Conservation (phyloP, 164 flowering plant genomes). For the Magnolia officinalis region DNA sequence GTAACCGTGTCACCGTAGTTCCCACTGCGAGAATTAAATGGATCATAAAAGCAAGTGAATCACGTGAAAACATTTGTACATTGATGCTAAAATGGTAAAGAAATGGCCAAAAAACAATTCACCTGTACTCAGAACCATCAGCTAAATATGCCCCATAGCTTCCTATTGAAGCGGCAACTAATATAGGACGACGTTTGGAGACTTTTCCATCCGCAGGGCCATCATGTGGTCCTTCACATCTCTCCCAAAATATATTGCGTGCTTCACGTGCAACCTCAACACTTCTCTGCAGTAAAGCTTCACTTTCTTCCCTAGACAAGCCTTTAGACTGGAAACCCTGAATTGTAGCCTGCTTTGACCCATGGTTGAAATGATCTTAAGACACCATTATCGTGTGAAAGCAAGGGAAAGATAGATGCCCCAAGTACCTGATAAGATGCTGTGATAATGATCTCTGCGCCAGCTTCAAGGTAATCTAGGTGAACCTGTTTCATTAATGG, state of each 20-base stretch:
- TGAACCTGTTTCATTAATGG: constrained; percentile 45
- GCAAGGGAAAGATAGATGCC: neutral
- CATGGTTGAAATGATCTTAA: neutral
- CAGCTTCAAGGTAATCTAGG: constrained; percentile 71
- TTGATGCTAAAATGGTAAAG: neutral
- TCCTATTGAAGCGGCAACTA: constrained; percentile 67
- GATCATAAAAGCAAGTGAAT: neutral
- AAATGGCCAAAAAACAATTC: neutral
- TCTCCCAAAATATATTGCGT: constrained; percentile 36
- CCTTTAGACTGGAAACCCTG: constrained; percentile 61
- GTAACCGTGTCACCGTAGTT: constrained; percentile 59
- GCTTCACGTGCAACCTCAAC: constrained; percentile 58
- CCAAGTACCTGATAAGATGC: constrained; percentile 68
- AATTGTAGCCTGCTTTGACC: constrained; percentile 44
- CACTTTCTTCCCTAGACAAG: constrained; percentile 44
- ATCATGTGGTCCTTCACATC: constrained; percentile 12
- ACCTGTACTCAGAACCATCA: constrained; percentile 74
- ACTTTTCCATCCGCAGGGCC: constrained; percentile 21
- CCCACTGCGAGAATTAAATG: constrained; percentile 50
- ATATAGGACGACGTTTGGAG: constrained; percentile 29
- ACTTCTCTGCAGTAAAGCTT: constrained; percentile 48
- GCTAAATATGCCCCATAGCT: constrained; percentile 71
- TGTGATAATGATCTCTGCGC: constrained; percentile 62
- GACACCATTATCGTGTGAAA: neutral
- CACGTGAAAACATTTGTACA: neutral